These are phyloP conservation scores for Rhododendron griersonianum DNA, from an alignment of 148 eudicot species.

Conservation along the genomic window DNA sequence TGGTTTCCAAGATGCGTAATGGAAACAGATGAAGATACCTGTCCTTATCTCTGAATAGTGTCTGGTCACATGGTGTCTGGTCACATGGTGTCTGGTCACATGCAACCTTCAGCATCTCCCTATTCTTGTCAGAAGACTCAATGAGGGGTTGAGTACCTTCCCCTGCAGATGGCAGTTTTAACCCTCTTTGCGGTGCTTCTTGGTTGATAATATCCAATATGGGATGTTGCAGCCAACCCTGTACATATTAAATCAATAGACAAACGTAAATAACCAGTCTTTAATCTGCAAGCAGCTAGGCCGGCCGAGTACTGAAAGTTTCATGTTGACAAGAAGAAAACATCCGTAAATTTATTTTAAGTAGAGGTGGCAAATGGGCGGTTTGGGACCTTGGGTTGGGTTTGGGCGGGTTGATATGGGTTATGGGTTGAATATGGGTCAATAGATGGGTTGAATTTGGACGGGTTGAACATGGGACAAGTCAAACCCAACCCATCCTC, in stretches of 20 bases:
- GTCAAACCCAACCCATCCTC: no score
- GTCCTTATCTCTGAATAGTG: conserved; percentile 26
- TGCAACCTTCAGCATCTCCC: conserved; percentile 30
- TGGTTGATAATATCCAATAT: conserved; percentile 54
- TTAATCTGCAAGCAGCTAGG: not conserved
- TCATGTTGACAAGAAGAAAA: not conserved
- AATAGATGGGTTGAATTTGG: no score
- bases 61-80: conserved; percentile 39
- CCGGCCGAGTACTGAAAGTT: not conserved
- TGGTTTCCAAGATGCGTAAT: not conserved
- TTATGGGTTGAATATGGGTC: no score
- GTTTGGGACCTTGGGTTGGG: no score
- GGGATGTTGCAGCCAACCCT: conserved; percentile 89
- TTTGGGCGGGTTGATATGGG: no score
- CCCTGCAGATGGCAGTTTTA: conserved; percentile 19
- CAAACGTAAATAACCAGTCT: not conserved
- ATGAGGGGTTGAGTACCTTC: conserved; percentile 16
- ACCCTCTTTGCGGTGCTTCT: conserved; percentile 38
- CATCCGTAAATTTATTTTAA: no score
- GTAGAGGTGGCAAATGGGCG: no score
- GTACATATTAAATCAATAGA: conserved; percentile 5
- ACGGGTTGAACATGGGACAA: no score
- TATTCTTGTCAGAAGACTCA: conserved; percentile 33
- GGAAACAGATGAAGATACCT: conserved; percentile 35
- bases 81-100: conserved; percentile 42